phyloP scores from a whole-genome alignment of 2,329 filamentous ascomycete species.

The Rosellinia necatrix region DNA sequence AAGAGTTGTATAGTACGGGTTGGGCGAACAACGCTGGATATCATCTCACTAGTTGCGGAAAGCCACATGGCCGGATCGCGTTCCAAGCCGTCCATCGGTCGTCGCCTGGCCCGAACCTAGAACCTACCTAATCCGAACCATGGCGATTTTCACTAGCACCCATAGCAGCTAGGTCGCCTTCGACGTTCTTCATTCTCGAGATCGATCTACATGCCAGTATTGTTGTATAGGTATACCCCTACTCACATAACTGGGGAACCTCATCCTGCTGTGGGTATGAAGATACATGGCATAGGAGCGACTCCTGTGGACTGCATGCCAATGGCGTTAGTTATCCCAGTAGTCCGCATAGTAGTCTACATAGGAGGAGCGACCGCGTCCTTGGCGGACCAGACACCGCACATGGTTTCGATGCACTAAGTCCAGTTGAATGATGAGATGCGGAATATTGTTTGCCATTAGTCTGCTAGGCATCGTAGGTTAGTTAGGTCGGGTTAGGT shows the following conservation, averaged over 20 bases:
- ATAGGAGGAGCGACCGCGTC: neutral
- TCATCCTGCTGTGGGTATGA: neutral
- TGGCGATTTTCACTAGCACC: neutral
- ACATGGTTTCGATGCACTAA: conserved; percentile 1
- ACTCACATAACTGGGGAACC: neutral
- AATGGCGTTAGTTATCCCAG: neutral
- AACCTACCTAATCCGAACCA: neutral
- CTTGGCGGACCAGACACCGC: conserved; percentile 11
- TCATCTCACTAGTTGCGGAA: neutral
- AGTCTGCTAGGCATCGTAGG: no score
- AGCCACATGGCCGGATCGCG: conserved; percentile 2
- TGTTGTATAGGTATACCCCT: neutral
- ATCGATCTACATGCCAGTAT: no score
- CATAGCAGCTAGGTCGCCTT: neutral
- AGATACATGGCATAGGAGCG: neutral
- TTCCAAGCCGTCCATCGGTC: neutral
- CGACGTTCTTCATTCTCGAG: neutral
- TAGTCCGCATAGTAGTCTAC: no score
- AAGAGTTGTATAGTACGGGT: neutral
- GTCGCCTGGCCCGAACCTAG: neutral
- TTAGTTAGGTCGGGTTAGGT: no score
- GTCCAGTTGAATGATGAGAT: neutral
- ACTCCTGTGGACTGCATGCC: neutral
- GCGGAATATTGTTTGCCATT: no score
- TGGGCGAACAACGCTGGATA: neutral